Conservation (phyloP, 2,329 filamentous ascomycete species). For the Fonsecaea erecta region DNA sequence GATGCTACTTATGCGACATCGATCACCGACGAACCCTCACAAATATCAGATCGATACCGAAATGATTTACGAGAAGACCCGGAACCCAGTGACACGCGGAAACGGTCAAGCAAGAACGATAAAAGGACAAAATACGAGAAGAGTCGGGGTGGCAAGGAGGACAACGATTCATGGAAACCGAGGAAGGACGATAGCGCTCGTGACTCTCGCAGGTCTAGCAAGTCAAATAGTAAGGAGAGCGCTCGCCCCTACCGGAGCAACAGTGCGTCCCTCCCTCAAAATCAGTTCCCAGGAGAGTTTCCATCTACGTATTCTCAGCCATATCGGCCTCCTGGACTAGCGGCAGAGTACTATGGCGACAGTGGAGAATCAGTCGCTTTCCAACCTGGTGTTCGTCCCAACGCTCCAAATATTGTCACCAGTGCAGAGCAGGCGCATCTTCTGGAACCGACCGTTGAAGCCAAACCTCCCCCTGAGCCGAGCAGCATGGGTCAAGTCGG, state of each 20-base stretch:
- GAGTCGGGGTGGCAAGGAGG: conserved; percentile 22
- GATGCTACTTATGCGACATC: conserved; percentile 10
- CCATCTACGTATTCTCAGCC: conserved; percentile 52
- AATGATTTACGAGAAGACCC: conserved; percentile 8
- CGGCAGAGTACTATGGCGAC: conserved; percentile 67
- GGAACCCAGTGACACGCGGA: conserved; percentile 10
- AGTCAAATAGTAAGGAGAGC: conserved; percentile 21
- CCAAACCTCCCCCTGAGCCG: conserved; percentile 63
- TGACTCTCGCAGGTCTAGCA: conserved; percentile 24
- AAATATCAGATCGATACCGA: conserved; percentile 17
- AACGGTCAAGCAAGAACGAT: conserved; percentile 12
- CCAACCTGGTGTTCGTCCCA: conserved; percentile 64
- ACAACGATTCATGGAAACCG: conserved; percentile 33
- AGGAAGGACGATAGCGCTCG: conserved; percentile 39
- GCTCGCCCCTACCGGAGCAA: conserved; percentile 38
- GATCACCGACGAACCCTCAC: conserved; percentile 26
- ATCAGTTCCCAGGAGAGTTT: conserved; percentile 65
- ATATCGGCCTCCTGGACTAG: conserved; percentile 57
- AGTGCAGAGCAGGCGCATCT: conserved; percentile 61
- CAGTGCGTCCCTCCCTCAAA: conserved; percentile 54
- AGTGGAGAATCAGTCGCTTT: conserved; percentile 63
- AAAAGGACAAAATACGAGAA: conserved; percentile 10
- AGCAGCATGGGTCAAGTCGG: conserved; percentile 56
- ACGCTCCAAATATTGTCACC: conserved; percentile 58
- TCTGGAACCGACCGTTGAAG: conserved; percentile 55